Base-by-base conservation (phyloP, 2,329 filamentous ascomycete genomes). In the Colletotrichum cordylinicola region DNA sequence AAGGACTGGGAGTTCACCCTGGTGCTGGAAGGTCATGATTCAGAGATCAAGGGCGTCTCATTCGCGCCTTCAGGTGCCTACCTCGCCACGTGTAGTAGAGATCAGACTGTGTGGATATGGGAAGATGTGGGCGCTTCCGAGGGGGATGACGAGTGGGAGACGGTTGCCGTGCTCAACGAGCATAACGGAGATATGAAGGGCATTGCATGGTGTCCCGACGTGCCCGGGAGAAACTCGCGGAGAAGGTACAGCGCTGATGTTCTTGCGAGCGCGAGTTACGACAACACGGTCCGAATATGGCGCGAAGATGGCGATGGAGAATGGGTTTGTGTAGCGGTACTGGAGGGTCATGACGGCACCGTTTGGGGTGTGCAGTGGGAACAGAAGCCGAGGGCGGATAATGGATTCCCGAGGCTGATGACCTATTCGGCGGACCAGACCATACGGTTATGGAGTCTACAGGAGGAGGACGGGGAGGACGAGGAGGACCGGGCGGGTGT, bases 71-170 rank as follows among this genome's bases (percentile, higher is more conserved):
- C 91, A 0, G 94, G 94, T 1, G 91, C 94, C 77, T 93, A 95
- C 80, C 90, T 99, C 6, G 97, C 97, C 8, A 98, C 96, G 0
- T 98, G 96, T 85, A 94, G 93, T 69, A 91, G 97, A 65, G 97
- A 99, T 84, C 98, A 98, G 87, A 94, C 92, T 18, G 95, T 98
- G 21, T 99, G 97, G 97, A 95, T 99, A 80, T 99, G 97, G 97
- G 97, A 99, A 85, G 97, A 98, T 83, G 91, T 98, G 70, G 91
- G 91, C 52, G 86, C 86, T 10, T 86, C 87, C 71, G 93, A 94
- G 79, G 94, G 93, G 18, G 96, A 98, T 71, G 96, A 98, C 83
- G 97, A 98, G 83, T 98, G 96, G 88, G 97, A 99, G 89, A 98
- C 97, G 2, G 93, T 98, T 18, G 97, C 96, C 0, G 96, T 98